Percentiles rank a stretch among this genome's conserved stretches.
phyloP scores from a whole-genome alignment of 805 yeast genomes.

The Sugiyamaella americana region DNA sequence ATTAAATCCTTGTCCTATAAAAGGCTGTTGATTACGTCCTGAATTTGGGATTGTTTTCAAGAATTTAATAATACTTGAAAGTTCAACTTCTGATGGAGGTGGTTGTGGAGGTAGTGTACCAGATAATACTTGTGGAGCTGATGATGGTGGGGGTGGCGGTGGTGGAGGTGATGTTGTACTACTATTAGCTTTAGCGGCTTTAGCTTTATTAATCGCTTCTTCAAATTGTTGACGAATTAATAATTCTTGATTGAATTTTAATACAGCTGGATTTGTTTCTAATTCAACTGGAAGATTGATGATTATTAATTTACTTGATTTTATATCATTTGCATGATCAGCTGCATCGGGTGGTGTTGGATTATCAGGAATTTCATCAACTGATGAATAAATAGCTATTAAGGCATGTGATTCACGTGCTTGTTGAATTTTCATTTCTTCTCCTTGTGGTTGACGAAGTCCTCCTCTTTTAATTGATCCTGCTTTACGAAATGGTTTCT shows the following conservation, averaged over 20 bases:
- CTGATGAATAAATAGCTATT: slow-evolving; percentile 10
- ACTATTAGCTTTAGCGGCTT: not conserved
- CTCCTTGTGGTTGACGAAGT: slow-evolving; percentile 2
- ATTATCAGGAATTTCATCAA: slow-evolving; percentile 9
- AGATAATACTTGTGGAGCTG: not conserved
- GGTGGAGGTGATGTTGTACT: not conserved
- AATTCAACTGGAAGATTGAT: not conserved
- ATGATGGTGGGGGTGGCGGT: slow-evolving; percentile 1
- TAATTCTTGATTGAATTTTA: not conserved
- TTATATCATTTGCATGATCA: not conserved
- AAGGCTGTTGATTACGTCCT: too few species aligned
- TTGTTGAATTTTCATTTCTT: slow-evolving; percentile 13
- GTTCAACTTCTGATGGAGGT: not conserved
- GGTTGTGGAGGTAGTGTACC: not conserved
- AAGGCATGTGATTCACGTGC: slow-evolving; percentile 16
- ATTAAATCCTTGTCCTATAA: not conserved
- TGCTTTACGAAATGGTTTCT: not conserved
- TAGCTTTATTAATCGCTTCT: not conserved
- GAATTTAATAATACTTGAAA: not conserved
- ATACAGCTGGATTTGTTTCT: not conserved
- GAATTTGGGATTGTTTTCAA: too few species aligned
- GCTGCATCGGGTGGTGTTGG: slow-evolving; percentile 12
- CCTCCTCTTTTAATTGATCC: slow-evolving; percentile 16
- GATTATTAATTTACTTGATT: not conserved
- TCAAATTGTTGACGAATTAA: not conserved